These are phyloP conservation scores for Saccharata proteae DNA, from an alignment of 2,329 filamentous ascomycete genomes.

Conservation along the genomic window DNA sequence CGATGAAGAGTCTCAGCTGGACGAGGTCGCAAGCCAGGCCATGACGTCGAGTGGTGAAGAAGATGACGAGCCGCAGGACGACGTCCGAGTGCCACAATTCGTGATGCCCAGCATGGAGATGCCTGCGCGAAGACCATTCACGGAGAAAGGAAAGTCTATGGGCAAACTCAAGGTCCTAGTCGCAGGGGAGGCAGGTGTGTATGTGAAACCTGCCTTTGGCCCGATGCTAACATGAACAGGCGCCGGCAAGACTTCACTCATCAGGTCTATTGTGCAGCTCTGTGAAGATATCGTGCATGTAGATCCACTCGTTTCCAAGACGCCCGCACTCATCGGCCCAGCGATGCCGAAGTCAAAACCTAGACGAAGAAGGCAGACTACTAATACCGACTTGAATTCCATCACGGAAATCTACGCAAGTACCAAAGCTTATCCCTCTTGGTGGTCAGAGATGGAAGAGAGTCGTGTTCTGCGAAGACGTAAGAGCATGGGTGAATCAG, in stretches of 20 bases:
- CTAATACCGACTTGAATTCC: too few species aligned
- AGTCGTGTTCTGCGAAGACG: constrained; percentile 45
- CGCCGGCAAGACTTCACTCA: constrained; percentile 78
- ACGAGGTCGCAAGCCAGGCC: constrained; percentile 44
- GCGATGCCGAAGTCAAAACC: constrained; percentile 16
- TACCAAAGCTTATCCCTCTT: constrained; percentile 59
- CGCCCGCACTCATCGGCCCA: constrained; percentile 15
- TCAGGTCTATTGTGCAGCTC: constrained; percentile 73
- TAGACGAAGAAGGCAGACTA: constrained; percentile 13
- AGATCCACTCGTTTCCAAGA: constrained; percentile 44
- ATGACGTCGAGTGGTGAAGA: constrained; percentile 43
- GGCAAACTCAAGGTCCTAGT: constrained; percentile 84
- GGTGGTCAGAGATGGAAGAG: constrained; percentile 66
- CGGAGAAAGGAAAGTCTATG: constrained; percentile 68
- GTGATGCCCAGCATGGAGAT: constrained; percentile 96
- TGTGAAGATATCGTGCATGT: constrained; percentile 92
- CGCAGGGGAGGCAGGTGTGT: constrained; percentile 60
- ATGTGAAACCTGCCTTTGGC: background rate
- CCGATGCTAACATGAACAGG: constrained; percentile 35
- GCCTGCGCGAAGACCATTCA: constrained; percentile 81
- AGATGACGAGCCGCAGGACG: constrained; percentile 33
- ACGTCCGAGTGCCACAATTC: constrained; percentile 54
- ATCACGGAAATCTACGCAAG: constrained; percentile 33
- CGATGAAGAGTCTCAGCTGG: constrained; percentile 43
- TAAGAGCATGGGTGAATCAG: constrained; percentile 58